phyloP scores from a whole-genome alignment of 2,329 filamentous ascomycete species.

The Onygenales sp. region DNA sequence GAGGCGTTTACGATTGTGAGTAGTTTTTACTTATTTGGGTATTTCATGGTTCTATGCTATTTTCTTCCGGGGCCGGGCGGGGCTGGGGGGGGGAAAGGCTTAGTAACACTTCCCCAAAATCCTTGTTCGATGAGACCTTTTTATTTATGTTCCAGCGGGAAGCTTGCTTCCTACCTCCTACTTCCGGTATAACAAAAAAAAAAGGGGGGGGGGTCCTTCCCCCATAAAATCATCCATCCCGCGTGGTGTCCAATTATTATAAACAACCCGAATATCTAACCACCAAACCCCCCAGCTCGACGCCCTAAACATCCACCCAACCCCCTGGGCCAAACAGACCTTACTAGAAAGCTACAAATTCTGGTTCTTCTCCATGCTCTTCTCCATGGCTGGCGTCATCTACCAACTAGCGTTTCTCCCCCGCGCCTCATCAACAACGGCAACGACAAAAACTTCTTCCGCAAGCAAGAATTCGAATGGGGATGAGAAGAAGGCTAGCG shows the following conservation, averaged over 20 bases:
- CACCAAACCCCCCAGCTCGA: slow-evolving; percentile 30
- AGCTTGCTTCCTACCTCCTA: neutral
- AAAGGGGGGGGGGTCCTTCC: neutral
- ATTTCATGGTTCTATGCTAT: neutral
- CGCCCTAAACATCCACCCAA: slow-evolving; percentile 42
- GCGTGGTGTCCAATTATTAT: neutral
- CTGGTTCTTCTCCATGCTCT: slow-evolving; percentile 57
- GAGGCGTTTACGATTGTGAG: slow-evolving; percentile 57
- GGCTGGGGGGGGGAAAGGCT: no score
- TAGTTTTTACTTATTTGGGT: slow-evolving; percentile 9
- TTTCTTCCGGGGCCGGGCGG: neutral
- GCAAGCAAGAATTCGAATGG: neutral
- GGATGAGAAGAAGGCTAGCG: slow-evolving; percentile 1
- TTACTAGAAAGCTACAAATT: slow-evolving; percentile 56
- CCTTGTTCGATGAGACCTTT: no score
- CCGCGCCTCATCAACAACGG: slow-evolving; percentile 11
- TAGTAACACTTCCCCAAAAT: no score
- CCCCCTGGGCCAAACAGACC: slow-evolving; percentile 36
- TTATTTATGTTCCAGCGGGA: no score
- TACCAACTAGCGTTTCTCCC: slow-evolving; percentile 18
- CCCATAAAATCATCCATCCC: neutral
- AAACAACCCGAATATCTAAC: slow-evolving; percentile 21
- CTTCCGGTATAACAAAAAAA: neutral
- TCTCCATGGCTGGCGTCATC: slow-evolving; percentile 34
- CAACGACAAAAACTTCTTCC: neutral